These are phyloP conservation scores for Dactylis glomerata DNA, from an alignment of 176 grass and related monocot species.

Conservation along the genomic window DNA sequence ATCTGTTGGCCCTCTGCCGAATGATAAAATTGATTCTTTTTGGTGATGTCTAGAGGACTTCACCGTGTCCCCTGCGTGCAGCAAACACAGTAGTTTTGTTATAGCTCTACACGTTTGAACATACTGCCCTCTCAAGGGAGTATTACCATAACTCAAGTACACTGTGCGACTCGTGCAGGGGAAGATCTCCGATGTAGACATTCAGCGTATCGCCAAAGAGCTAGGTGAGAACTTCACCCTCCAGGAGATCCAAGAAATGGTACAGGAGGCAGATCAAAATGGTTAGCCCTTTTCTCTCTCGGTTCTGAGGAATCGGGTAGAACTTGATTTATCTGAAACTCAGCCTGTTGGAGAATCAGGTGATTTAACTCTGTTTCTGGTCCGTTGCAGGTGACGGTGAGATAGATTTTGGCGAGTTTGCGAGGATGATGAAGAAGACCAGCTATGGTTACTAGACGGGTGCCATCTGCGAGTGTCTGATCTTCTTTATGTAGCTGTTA, in stretches of 20 bases:
- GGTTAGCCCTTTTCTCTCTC: slow-evolving; percentile 29
- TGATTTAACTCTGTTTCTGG: not conserved
- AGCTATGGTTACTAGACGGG: slow-evolving; percentile 54
- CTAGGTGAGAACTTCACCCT: slow-evolving; percentile 79
- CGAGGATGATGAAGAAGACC: slow-evolving; percentile 74
- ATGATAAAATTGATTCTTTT: not conserved
- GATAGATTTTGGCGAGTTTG: slow-evolving; percentile 76
- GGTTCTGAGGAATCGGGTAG: not conserved
- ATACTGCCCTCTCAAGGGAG: not conserved
- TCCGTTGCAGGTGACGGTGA: slow-evolving; percentile 67
- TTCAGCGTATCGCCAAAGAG: slow-evolving; percentile 74
- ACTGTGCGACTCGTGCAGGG: slow-evolving; percentile 38
- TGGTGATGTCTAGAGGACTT: not conserved
- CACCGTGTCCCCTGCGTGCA: not conserved
- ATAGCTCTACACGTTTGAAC: not conserved
- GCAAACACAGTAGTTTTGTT: not conserved
- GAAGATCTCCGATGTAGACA: slow-evolving; percentile 82
- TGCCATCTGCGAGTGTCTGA: not conserved
- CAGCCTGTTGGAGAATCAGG: not conserved
- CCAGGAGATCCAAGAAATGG: slow-evolving; percentile 87
- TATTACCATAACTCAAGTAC: slow-evolving; percentile 13
- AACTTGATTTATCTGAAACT: not conserved
- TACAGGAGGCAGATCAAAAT: slow-evolving; percentile 74
- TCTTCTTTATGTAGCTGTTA: not conserved
- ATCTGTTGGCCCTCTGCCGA: not conserved